These are phyloP conservation scores for Solanum arcanum DNA, from an alignment of 257 asterid genomes.

Conservation along the genomic window DNA sequence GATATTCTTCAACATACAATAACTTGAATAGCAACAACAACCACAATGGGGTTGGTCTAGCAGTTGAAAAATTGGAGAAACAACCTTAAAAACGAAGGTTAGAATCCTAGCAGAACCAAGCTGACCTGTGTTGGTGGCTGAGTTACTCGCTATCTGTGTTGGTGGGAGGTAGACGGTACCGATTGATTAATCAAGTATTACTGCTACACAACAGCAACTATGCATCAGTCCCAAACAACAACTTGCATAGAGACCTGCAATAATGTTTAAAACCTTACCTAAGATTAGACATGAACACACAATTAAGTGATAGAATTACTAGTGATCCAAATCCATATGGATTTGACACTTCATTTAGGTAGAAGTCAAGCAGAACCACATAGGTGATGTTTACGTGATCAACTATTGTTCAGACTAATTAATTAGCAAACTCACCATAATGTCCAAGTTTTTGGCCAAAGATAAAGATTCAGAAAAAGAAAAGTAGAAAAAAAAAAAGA, in stretches of 20 bases:
- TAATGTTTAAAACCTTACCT: neutral
- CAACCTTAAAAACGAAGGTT: neutral
- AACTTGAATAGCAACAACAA: neutral
- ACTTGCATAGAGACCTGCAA: neutral
- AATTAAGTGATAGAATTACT: neutral
- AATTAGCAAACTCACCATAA: neutral
- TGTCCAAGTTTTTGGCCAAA: neutral
- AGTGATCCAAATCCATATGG: neutral
- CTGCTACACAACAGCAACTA: neutral
- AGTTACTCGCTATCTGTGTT: neutral
- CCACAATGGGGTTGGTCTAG: neutral
- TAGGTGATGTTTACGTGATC: neutral
- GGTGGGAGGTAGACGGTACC: neutral
- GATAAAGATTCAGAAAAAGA: neutral
- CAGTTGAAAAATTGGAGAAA: neutral
- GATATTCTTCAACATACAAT: neutral
- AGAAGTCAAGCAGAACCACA: neutral
- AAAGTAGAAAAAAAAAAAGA: neutral
- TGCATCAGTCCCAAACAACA: neutral
- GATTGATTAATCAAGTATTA: neutral
- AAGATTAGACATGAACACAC: neutral
- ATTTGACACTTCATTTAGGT: neutral
- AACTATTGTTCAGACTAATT: neutral
- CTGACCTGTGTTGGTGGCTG: neutral
- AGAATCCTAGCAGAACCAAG: neutral